phyloP scores from a whole-genome alignment of 768 basidiomycete species.

The Hygrophorus pudorinus region DNA sequence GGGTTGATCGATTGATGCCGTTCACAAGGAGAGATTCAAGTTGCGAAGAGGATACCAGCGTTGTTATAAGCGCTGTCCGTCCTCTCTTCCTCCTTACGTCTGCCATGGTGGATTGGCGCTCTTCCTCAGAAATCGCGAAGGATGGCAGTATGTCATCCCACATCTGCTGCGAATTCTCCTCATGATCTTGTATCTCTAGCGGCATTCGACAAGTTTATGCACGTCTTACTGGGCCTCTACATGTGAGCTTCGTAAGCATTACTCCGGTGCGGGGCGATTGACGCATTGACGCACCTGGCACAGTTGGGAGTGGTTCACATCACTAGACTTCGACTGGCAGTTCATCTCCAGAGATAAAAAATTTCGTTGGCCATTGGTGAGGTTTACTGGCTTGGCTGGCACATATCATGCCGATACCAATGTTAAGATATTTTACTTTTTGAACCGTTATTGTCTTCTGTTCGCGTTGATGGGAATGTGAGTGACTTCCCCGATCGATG shows the following conservation, averaged over 20 bases:
- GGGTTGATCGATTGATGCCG: too few relatives aligned
- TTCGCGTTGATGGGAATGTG: conserved; percentile 64
- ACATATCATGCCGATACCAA: not conserved
- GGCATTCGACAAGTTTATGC: conserved; percentile 45
- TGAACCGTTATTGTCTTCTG: conserved; percentile 55
- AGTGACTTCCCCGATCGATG: conserved; percentile 16
- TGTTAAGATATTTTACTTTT: conserved; percentile 54
- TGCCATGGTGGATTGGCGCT: conserved; percentile 51
- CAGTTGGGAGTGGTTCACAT: conserved; percentile 57
- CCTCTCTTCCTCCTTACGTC: not conserved
- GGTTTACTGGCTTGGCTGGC: conserved; percentile 5
- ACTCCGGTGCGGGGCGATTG: not conserved
- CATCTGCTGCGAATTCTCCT: conserved; percentile 2
- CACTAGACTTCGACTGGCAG: conserved; percentile 56
- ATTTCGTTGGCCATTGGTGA: conserved; percentile 63
- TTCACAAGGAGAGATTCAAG: too few relatives aligned
- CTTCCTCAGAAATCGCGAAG: conserved; percentile 32
- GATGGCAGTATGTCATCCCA: conserved; percentile 31
- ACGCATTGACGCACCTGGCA: not conserved
- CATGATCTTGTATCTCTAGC: conserved; percentile 15
- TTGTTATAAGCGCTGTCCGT: too few relatives aligned
- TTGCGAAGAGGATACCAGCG: too few relatives aligned
- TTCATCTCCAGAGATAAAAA: conserved; percentile 43
- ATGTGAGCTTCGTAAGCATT: conserved; percentile 23
- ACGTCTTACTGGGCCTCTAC: conserved; percentile 48